Percentiles rank a stretch among this genome's conserved stretches.
Evolutionary conservation across 2,329 filamentous ascomycete species (phyloP).

Genomic region (Colletotrichum viniferum): DNA sequence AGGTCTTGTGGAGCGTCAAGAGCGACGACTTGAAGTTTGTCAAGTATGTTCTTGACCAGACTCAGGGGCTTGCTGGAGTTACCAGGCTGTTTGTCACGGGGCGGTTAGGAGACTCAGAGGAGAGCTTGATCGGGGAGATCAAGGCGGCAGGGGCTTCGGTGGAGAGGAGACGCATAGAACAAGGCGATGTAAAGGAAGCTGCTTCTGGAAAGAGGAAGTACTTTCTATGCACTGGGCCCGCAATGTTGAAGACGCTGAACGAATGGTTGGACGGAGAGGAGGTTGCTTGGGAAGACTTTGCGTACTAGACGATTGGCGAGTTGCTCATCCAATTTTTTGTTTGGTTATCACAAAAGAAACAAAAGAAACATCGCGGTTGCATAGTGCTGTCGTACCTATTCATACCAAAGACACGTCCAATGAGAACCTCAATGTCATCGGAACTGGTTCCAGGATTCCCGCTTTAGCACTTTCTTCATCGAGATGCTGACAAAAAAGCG

Average conservation of each 20-base stretch:
- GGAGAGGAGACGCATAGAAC: constrained; percentile 40
- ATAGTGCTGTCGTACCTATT: neutral
- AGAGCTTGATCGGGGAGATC: constrained; percentile 38
- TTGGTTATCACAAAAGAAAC: neutral
- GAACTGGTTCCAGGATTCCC: neutral
- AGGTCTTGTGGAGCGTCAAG: constrained; percentile 72
- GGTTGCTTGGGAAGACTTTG: constrained; percentile 65
- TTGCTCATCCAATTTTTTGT: neutral
- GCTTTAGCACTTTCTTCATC: neutral
- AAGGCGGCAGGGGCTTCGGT: constrained; percentile 38
- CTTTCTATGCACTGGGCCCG: constrained; percentile 52
- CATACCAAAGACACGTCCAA: neutral
- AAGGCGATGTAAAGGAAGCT: constrained; percentile 40
- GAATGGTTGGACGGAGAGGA: constrained; percentile 60
- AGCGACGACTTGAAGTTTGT: constrained; percentile 67
- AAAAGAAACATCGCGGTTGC: neutral
- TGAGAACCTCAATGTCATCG: neutral
- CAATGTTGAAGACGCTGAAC: constrained; percentile 43
- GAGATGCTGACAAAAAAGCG: neutral
- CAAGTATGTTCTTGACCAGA: constrained; percentile 58
- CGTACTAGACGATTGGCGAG: constrained; percentile 48
- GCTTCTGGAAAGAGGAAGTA: constrained; percentile 51
- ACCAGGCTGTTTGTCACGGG: constrained; percentile 72
- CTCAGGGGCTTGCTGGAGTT: constrained; percentile 53
- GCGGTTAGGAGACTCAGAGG: constrained; percentile 26